Percentiles rank a stretch among this genome's conserved stretches.
phyloP scores from a whole-genome alignment of 345 rosid genomes.

The Brassica juncea region DNA sequence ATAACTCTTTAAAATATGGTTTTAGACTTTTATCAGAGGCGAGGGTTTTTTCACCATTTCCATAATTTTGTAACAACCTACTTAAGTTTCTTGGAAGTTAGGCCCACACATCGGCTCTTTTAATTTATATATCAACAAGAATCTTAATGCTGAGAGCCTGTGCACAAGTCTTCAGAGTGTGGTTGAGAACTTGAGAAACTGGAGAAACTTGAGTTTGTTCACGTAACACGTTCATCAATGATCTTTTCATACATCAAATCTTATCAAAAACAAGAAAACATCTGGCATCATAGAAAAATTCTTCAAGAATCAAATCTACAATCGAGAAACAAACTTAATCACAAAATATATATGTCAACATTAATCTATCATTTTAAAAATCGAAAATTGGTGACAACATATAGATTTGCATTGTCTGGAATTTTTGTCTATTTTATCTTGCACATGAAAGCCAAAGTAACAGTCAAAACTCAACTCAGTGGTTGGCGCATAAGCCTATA shows the following conservation, averaged over 20 bases:
- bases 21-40: neutral
- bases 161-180: neutral
- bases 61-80: neutral
- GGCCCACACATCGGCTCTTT: neutral
- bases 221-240: neutral
- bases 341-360: neutral
- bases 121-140: neutral
- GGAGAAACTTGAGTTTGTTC: neutral
- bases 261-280: neutral
- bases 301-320: neutral
- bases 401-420: neutral
- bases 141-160: neutral
- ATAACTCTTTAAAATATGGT: neutral
- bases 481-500: neutral
- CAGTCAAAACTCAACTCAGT: neutral
- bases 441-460: slow-evolving; percentile 14
- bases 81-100: neutral
- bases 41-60: neutral
- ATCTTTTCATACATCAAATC: neutral
- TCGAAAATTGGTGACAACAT: neutral
- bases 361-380: neutral
- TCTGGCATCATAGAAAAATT: too few species aligned
- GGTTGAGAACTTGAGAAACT: neutral
- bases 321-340: neutral
- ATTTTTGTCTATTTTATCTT: neutral